Percentiles rank a stretch among this genome's conserved stretches.
phyloP scores from a whole-genome alignment of 106 monocot species.

The Hemerocallis citrina region DNA sequence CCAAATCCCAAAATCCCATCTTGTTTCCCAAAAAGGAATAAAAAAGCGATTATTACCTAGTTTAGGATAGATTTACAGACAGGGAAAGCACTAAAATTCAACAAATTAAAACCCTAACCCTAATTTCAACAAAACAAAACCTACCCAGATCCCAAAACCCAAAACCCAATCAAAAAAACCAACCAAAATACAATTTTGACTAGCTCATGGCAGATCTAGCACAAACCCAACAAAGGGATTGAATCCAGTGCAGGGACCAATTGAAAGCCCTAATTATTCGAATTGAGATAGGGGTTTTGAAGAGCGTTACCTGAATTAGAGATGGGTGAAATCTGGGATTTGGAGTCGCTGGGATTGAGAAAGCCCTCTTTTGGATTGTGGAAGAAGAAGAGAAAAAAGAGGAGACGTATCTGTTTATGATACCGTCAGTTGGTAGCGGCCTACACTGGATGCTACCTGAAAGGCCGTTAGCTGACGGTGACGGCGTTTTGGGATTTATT shows the following conservation, averaged over 20 bases:
- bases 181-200: constrained; percentile 1
- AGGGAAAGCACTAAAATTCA: neutral
- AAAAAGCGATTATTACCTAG: constrained; percentile 2
- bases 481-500: too few relatives aligned
- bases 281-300: constrained; percentile 3
- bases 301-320: constrained; percentile 19
- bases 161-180: neutral
- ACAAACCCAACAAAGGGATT: neutral
- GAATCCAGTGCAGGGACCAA: neutral
- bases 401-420: constrained; percentile 14
- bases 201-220: neutral
- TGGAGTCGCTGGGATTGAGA: neutral
- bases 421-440: constrained; percentile 7
- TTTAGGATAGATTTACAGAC: too few relatives aligned
- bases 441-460: constrained; percentile 28
- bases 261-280: constrained; percentile 7
- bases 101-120: neutral
- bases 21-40: neutral
- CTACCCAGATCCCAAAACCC: neutral
- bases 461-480: constrained; percentile 15
- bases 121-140: neutral
- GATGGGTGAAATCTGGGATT: constrained; percentile 1
- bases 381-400: constrained; percentile 1
- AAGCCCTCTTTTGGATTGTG: neutral
- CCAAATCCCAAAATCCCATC: neutral